phyloP scores from a whole-genome alignment of 768 basidiomycete species.

The Nidularia pulvinata region DNA sequence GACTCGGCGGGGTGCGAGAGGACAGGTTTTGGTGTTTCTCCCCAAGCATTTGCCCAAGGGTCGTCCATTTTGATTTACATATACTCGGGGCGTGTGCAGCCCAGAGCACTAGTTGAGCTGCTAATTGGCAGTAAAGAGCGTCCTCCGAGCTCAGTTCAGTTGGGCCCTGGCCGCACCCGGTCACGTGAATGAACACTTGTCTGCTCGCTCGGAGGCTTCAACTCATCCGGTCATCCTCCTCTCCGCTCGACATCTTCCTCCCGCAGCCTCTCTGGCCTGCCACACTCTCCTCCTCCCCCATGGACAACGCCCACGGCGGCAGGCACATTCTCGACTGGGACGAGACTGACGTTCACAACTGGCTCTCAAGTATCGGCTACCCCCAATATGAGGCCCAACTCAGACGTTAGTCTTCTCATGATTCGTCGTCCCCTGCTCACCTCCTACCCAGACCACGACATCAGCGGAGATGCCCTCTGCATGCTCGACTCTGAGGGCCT shows the following conservation, averaged over 20 bases:
- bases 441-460: slow-evolving; percentile 72
- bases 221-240: too few relatives aligned
- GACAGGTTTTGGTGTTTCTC: slow-evolving; percentile 36
- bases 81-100: too few relatives aligned
- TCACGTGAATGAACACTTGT: too few relatives aligned
- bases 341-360: slow-evolving; percentile 77
- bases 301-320: slow-evolving; percentile 12
- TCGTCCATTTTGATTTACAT: slow-evolving; percentile 54
- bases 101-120: too few relatives aligned
- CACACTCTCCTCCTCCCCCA: background rate
- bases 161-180: too few relatives aligned
- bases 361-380: slow-evolving; percentile 77
- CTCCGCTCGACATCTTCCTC: background rate
- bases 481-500: slow-evolving; percentile 83
- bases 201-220: too few relatives aligned
- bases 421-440: slow-evolving; percentile 1
- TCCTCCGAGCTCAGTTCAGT: too few relatives aligned
- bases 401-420: slow-evolving; percentile 50
- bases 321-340: slow-evolving; percentile 64
- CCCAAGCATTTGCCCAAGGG: slow-evolving; percentile 77
- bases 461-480: slow-evolving; percentile 89
- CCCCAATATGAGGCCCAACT: slow-evolving; percentile 86
- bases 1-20: background rate
- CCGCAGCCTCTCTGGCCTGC: background rate
- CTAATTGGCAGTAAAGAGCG: too few relatives aligned